phyloP scores from a whole-genome alignment of 805 yeast genomes.

The Ogataea chonburiensis region DNA sequence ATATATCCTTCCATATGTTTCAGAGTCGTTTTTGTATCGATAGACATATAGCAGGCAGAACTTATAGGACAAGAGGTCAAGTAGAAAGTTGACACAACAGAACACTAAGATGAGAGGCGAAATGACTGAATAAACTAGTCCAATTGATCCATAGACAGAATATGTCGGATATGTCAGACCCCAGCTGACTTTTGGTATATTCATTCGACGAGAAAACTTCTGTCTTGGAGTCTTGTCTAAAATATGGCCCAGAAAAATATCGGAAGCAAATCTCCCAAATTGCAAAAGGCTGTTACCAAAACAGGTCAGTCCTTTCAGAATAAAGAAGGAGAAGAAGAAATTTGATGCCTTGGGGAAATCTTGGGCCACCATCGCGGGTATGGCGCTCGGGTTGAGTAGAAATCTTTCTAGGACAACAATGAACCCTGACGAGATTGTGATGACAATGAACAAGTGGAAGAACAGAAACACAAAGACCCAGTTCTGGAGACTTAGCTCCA shows the following conservation, averaged over 20 bases:
- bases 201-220: slow-evolving; percentile 44
- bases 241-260: slow-evolving; percentile 36
- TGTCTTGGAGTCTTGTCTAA: slow-evolving; percentile 63
- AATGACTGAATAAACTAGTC: slow-evolving; percentile 72
- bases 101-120: slow-evolving; percentile 75
- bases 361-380: slow-evolving; percentile 68
- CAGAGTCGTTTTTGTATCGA: slow-evolving; percentile 50
- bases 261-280: slow-evolving; percentile 47
- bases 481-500: slow-evolving; percentile 69
- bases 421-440: slow-evolving; percentile 79
- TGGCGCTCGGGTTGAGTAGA: slow-evolving; percentile 66
- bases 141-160: slow-evolving; percentile 75
- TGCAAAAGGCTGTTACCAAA: slow-evolving; percentile 72
- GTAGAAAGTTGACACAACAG: slow-evolving; percentile 51
- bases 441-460: slow-evolving; percentile 80
- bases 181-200: slow-evolving; percentile 57
- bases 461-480: slow-evolving; percentile 80
- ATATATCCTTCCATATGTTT: slow-evolving; percentile 68
- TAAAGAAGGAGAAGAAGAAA: slow-evolving; percentile 75
- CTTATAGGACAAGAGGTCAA: slow-evolving; percentile 66
- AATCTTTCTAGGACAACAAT: slow-evolving; percentile 60
- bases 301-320: slow-evolving; percentile 72
- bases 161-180: slow-evolving; percentile 77
- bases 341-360: slow-evolving; percentile 85
- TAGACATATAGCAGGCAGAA: slow-evolving; percentile 62